Base-by-base conservation (phyloP, 352 stramenopile genomes). In the Albugo laibachii region DNA sequence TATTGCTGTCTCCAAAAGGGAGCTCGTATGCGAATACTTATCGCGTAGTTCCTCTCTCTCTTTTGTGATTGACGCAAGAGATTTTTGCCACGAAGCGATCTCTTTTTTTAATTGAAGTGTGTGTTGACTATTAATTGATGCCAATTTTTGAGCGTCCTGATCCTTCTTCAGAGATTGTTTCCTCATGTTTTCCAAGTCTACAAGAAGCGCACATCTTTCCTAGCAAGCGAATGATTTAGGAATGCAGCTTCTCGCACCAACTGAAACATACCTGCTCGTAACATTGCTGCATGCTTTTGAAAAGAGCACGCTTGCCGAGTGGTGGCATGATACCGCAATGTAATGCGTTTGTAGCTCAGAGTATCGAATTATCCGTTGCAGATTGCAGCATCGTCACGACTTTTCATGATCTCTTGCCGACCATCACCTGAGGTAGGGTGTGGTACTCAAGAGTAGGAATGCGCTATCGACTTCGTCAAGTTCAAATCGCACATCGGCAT, bases 121-220 rank as follows among this genome's bases (percentile, higher is more conserved):
- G 50, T 85, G 72, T 5, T 66, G 55, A 41, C 75, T 88, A 38
- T 69, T 66, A 36, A 64, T 54, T 3, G 66, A 59, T 2, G 70
- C 50, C 0, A 63, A 56, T 18, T 76, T 80, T 37, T 53, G 54
- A 18, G 67, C 57, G 14, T 27, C 50, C 41, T 81, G 65, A 37
- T 85, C 75, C 45, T 88, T 88, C 46, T 77, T 77, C n/a, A 84
- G 52, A 15, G 83, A 54, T 37, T 88, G 72, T 41, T 83, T 66
- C 11, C 72, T 64, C 50, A 88, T 60, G 10, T 58, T 79, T 55
- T 85, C 75, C 24, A 88, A 57, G 47, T 85, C 70, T 2, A 66
- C 61, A 24, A 88, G 51, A 47, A 85, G 73, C 16, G 69, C 53
- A 2, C 52, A 69, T 6, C 75, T 72, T 52, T 88, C 75, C 71